Percentiles rank a stretch among this genome's conserved stretches.
These are phyloP conservation scores for Chaetomiaceae sp. DNA, from an alignment of 2,329 filamentous ascomycete genomes.

Conservation along the genomic window DNA sequence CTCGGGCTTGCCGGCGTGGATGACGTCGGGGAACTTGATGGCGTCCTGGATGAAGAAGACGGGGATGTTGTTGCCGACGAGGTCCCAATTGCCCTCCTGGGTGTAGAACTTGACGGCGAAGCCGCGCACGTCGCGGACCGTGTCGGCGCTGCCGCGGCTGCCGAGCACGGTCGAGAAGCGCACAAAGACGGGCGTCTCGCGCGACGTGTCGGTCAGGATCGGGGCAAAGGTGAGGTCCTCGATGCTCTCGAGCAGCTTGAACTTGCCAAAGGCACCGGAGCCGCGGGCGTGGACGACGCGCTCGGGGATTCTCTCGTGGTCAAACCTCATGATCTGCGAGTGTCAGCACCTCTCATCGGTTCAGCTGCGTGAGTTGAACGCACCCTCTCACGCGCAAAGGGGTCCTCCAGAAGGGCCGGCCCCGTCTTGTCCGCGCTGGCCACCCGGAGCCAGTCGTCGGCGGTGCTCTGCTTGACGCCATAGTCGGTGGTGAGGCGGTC, in stretches of 20 bases:
- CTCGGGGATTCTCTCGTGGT: constrained; percentile 48
- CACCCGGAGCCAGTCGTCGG: constrained; percentile 73
- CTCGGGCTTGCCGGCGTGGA: constrained; percentile 61
- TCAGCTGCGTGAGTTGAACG: background rate
- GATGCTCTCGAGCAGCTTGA: constrained; percentile 60
- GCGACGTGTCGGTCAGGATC: constrained; percentile 37
- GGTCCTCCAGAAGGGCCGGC: constrained; percentile 66
- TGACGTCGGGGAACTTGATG: constrained; percentile 68
- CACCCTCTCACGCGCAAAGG: constrained; percentile 67
- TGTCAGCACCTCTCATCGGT: background rate
- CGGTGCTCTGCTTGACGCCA: constrained; percentile 67
- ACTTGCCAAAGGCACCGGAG: constrained; percentile 43
- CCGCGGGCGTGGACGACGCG: constrained; percentile 34
- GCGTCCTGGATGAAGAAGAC: constrained; percentile 75
- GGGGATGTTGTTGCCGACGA: constrained; percentile 70
- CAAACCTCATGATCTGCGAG: constrained; percentile 67
- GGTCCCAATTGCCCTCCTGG: constrained; percentile 71
- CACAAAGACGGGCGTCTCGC: constrained; percentile 61
- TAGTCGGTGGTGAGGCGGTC: constrained; percentile 69
- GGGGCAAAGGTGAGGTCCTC: constrained; percentile 59
- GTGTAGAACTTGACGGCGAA: constrained; percentile 79
- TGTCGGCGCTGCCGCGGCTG: constrained; percentile 72
- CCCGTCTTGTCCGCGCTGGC: constrained; percentile 60
- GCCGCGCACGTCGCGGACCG: constrained; percentile 76
- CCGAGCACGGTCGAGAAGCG: constrained; percentile 77